These are phyloP conservation scores for Dryas octopetala DNA, from an alignment of 306 rosid genomes.

Conservation along the genomic window DNA sequence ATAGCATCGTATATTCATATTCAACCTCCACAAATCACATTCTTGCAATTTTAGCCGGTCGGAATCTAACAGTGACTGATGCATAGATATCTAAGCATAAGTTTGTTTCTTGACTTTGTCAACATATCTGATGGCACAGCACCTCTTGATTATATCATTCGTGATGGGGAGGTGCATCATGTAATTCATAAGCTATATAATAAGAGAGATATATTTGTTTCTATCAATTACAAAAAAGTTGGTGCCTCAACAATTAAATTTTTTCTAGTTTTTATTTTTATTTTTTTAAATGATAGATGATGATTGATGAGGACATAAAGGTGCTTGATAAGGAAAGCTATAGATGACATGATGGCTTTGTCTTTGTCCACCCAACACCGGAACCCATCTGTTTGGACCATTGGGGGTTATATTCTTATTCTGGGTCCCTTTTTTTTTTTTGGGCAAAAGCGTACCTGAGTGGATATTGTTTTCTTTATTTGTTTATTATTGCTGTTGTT, in stretches of 20 bases:
- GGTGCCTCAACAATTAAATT: constrained; percentile 42
- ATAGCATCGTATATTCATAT: too few relatives aligned
- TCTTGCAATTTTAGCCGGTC: too few relatives aligned
- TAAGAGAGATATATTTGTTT: constrained; percentile 38
- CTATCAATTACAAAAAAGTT: constrained; percentile 60
- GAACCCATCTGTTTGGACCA: constrained; percentile 44
- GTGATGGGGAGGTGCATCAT: constrained; percentile 16
- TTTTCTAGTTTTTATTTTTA: constrained; percentile 13
- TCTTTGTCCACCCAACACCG: constrained; percentile 43
- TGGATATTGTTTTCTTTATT: constrained; percentile 7
- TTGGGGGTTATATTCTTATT: constrained; percentile 33
- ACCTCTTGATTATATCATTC: not conserved
- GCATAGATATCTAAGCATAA: too few relatives aligned
- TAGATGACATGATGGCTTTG: constrained; percentile 53
- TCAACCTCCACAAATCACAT: too few relatives aligned
- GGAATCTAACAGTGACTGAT: too few relatives aligned
- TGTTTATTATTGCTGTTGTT: not conserved
- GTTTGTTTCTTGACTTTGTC: too few relatives aligned
- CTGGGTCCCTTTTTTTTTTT: constrained; percentile 17
- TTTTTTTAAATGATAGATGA: constrained; percentile 42
- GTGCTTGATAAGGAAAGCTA: constrained; percentile 43
- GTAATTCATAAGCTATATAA: not conserved
- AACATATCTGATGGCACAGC: not conserved
- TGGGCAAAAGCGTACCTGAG: not conserved
- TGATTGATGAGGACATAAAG: constrained; percentile 88